These are phyloP conservation scores for Pleurotus giganteus DNA, from an alignment of 768 basidiomycete species.

Conservation along the genomic window DNA sequence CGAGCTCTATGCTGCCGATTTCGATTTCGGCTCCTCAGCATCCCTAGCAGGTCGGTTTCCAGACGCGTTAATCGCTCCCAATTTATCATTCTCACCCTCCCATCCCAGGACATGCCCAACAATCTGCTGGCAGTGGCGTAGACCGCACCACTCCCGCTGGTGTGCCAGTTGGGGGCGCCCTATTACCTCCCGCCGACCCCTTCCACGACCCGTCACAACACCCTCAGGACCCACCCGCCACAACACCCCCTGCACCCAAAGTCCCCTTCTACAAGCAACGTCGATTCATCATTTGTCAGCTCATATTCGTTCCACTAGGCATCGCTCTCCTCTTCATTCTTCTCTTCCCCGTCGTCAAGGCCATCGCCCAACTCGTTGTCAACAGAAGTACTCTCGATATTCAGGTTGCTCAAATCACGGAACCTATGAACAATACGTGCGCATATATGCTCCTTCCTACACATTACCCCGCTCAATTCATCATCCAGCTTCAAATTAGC, in stretches of 20 bases:
- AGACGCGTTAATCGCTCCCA: not conserved
- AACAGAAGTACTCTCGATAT: conserved; percentile 55
- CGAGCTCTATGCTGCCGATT: conserved; percentile 28
- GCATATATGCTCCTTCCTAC: conserved; percentile 19
- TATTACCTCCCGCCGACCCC: not conserved
- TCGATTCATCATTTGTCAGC: conserved; percentile 59
- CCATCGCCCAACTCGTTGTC: conserved; percentile 64
- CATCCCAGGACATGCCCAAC: conserved; percentile 29
- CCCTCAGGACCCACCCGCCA: conserved; percentile 16
- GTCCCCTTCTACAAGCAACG: conserved; percentile 59
- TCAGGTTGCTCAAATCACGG: conserved; percentile 46
- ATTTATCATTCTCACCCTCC: conserved; percentile 1
- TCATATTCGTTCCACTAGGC: conserved; percentile 47
- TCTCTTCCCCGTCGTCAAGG: conserved; percentile 64
- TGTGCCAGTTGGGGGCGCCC: no score
- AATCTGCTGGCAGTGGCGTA: conserved; percentile 30
- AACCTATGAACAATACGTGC: conserved; percentile 57
- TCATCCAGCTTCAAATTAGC: conserved; percentile 45
- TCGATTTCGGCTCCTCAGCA: conserved; percentile 27
- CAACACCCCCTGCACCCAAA: conserved; percentile 15
- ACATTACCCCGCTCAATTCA: not conserved
- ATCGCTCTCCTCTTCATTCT: conserved; percentile 68
- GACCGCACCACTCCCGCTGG: conserved; percentile 25
- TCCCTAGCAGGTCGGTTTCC: conserved; percentile 31
- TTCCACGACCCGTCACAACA: not conserved